Conservation (phyloP, 2,329 filamentous ascomycete genomes). For the Nannizziopsis barbatae region DNA sequence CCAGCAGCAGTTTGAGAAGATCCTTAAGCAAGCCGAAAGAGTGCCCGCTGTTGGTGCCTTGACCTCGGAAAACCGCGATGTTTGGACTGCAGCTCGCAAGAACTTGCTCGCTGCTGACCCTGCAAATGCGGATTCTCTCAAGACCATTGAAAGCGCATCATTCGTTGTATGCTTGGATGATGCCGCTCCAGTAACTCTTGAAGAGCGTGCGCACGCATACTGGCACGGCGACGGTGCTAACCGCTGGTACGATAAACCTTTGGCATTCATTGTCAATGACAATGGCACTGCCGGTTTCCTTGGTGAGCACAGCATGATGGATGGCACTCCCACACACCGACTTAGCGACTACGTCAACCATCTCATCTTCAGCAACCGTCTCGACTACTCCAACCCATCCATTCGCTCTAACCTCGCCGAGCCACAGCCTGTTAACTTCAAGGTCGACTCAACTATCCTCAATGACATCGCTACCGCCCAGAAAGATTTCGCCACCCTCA, state of each 20-base stretch:
- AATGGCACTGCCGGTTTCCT: constrained; percentile 96
- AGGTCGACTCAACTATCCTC: constrained; percentile 61
- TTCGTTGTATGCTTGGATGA: constrained; percentile 93
- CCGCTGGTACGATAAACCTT: constrained; percentile 95
- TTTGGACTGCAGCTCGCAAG: constrained; percentile 76
- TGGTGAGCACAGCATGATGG: constrained; percentile 99
- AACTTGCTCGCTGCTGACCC: constrained; percentile 64
- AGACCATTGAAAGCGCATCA: constrained; percentile 74
- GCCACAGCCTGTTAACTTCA: constrained; percentile 65
- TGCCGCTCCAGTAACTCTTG: constrained; percentile 77
- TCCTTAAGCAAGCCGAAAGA: constrained; percentile 68
- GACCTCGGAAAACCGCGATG: constrained; percentile 85
- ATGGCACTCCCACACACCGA: constrained; percentile 92
- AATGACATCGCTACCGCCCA: constrained; percentile 68
- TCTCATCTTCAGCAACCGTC: constrained; percentile 85
- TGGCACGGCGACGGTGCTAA: constrained; percentile 97
- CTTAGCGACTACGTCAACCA: constrained; percentile 89
- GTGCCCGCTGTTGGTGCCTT: constrained; percentile 68
- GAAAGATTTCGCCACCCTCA: constrained; percentile 68
- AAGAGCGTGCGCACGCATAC: constrained; percentile 91
- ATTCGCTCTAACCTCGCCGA: constrained; percentile 76
- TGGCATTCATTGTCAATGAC: constrained; percentile 96
- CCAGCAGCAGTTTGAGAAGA: constrained; percentile 73
- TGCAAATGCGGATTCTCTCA: constrained; percentile 64
- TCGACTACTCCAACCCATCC: constrained; percentile 70